These are phyloP conservation scores for Pseudophaeomoniella oleicola DNA, from an alignment of 2,329 filamentous ascomycete species.

Conservation along the genomic window DNA sequence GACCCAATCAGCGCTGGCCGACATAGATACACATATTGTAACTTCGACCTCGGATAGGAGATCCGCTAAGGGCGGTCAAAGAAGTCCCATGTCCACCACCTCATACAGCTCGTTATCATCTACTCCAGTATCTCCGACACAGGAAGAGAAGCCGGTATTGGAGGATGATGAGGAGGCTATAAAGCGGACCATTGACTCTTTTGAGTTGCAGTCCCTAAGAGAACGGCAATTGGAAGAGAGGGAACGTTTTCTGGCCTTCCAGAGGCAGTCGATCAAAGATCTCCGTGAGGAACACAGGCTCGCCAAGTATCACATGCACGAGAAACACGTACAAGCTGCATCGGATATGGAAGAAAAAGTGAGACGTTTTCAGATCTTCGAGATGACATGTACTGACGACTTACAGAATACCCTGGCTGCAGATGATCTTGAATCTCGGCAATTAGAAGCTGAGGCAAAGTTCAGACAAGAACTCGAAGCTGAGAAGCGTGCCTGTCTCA, in stretches of 20 bases:
- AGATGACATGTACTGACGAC: background rate
- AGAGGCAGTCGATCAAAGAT: conserved; percentile 6
- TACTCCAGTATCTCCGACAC: conserved; percentile 3
- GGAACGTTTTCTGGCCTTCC: conserved; percentile 11
- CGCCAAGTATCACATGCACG: conserved; percentile 14
- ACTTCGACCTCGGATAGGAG: conserved; percentile 4
- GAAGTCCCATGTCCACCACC: conserved; percentile 7
- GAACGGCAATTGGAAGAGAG: conserved; percentile 11
- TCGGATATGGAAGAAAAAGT: conserved; percentile 25
- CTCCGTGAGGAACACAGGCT: conserved; percentile 7
- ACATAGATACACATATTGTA: conserved; percentile 7
- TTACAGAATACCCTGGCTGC: conserved; percentile 21
- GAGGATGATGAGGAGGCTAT: conserved; percentile 8
- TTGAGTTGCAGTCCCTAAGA: conserved; percentile 8
- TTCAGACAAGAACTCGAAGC: conserved; percentile 28
- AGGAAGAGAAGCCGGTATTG: conserved; percentile 4
- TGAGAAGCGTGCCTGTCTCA: conserved; percentile 25
- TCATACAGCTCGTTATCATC: conserved; percentile 11
- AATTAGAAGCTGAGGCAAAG: conserved; percentile 28
- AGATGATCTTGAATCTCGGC: conserved; percentile 25
- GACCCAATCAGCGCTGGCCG: conserved; percentile 6
- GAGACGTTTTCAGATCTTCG: conserved; percentile 3
- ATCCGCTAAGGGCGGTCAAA: conserved; percentile 4
- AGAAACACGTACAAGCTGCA: conserved; percentile 17
- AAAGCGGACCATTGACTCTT: conserved; percentile 9